phyloP scores from a whole-genome alignment of 2,329 filamentous ascomycete genomes.

The Monosporascus sp. region DNA sequence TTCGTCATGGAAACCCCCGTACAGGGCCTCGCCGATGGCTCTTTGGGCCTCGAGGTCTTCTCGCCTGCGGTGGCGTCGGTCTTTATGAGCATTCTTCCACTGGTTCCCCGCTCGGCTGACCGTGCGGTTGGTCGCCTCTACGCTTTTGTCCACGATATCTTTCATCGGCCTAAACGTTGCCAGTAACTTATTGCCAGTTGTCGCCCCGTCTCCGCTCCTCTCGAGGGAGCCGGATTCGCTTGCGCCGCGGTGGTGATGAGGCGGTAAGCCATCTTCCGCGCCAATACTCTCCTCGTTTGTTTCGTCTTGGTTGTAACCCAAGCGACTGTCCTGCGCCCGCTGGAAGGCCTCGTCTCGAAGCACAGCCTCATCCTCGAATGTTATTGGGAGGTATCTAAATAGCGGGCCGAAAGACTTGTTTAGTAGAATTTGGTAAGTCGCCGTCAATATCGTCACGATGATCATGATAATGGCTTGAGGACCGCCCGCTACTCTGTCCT shows the following conservation, averaged over 20 bases:
- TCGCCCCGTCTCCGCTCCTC: constrained; percentile 11
- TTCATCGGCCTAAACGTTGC: constrained; percentile 33
- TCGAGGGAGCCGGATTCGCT: constrained; percentile 29
- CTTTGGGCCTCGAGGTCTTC: constrained; percentile 68
- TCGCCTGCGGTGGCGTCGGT: constrained; percentile 41
- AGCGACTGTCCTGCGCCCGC: constrained; percentile 64
- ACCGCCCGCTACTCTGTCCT: constrained; percentile 53
- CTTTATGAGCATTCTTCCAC: constrained; percentile 39
- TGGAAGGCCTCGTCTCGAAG: constrained; percentile 87
- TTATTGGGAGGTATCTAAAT: constrained; percentile 86
- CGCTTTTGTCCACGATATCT: constrained; percentile 41
- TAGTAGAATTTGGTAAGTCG: constrained; percentile 71
- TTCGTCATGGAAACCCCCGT: constrained; percentile 83
- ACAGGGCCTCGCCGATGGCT: constrained; percentile 73
- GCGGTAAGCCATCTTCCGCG: constrained; percentile 28
- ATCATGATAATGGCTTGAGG: constrained; percentile 85
- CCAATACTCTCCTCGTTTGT: constrained; percentile 38
- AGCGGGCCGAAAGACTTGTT: constrained; percentile 81
- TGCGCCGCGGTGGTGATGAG: constrained; percentile 39
- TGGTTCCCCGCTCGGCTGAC: constrained; percentile 35
- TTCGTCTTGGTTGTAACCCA: constrained; percentile 53
- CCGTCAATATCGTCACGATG: constrained; percentile 63
- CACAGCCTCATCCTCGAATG: constrained; percentile 90
- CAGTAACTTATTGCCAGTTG: background rate
- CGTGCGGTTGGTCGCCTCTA: constrained; percentile 42